Percentiles rank a stretch among this genome's conserved stretches.
Evolutionary conservation across 2,329 filamentous ascomycete genomes (phyloP).

Genomic region (Harringtonia lauricola): DNA sequence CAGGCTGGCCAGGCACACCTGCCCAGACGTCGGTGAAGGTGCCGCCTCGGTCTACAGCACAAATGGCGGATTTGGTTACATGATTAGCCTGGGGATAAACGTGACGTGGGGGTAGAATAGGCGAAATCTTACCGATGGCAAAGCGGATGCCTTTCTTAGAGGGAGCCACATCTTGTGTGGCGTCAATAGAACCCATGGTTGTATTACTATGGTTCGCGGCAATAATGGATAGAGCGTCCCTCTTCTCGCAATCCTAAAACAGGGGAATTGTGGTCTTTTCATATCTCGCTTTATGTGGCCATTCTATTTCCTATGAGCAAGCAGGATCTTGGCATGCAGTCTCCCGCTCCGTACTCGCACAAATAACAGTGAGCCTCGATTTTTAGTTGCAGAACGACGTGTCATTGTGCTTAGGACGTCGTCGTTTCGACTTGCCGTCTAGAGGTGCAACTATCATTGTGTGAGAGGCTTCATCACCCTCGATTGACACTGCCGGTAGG

Average conservation of each 20-base stretch:
- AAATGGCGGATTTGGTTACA: neutral
- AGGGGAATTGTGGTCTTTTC: neutral
- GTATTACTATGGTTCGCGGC: neutral
- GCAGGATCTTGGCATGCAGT: neutral
- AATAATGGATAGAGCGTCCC: neutral
- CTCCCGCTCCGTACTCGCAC: too few relatives aligned
- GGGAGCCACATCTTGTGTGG: neutral
- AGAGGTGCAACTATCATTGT: neutral
- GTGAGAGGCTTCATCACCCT: too few relatives aligned
- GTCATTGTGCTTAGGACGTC: neutral
- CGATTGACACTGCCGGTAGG: too few relatives aligned
- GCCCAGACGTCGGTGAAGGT: conserved; percentile 14
- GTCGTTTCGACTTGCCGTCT: neutral
- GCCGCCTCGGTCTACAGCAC: conserved; percentile 6
- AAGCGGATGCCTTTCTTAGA: neutral
- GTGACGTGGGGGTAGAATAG: neutral
- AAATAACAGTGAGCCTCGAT: too few relatives aligned
- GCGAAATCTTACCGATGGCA: neutral
- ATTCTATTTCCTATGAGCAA: neutral
- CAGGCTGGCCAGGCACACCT: conserved; percentile 20
- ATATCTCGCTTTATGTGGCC: neutral
- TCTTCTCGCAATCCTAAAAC: neutral
- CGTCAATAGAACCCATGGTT: neutral
- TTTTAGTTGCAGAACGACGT: neutral
- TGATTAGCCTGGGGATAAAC: neutral